Evolutionary conservation across 805 yeast species (phyloP).

Genomic region (Ogataea nakhonphanomensis): DNA sequence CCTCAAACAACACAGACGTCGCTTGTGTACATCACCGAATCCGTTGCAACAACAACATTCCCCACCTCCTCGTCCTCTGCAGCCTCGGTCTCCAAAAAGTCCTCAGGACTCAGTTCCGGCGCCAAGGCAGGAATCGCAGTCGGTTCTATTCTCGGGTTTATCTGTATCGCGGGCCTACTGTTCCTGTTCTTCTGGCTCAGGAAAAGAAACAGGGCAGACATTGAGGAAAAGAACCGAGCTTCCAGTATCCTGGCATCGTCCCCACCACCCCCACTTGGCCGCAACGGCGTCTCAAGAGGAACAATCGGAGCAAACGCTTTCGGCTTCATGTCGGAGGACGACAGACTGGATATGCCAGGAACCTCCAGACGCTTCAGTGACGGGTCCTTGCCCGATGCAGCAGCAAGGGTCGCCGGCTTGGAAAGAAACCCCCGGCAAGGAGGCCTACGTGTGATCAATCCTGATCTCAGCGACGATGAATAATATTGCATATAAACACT

Average conservation of each 20-base stretch:
- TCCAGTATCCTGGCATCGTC: constrained; percentile 13
- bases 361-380: constrained; percentile 33
- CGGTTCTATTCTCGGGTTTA: constrained; percentile 29
- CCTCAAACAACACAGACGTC: constrained; percentile 24
- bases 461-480: constrained; percentile 28
- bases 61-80: constrained; percentile 16
- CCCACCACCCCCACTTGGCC: constrained; percentile 9
- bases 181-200: constrained; percentile 26
- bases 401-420: constrained; percentile 20
- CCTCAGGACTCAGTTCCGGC: constrained; percentile 28
- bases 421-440: constrained; percentile 8
- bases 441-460: constrained; percentile 34
- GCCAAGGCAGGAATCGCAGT: constrained; percentile 36
- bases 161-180: constrained; percentile 13
- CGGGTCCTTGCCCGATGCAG: constrained; percentile 35
- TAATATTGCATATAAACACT: constrained; percentile 10
- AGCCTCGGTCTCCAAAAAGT: constrained; percentile 3
- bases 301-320: constrained; percentile 19
- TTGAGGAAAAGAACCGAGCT: constrained; percentile 8
- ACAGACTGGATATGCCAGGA: constrained; percentile 23
- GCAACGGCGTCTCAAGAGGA: constrained; percentile 8
- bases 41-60: constrained; percentile 19
- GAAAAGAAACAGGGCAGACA: constrained; percentile 17
- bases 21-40: constrained; percentile 24
- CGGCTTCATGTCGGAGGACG: constrained; percentile 25